Evolutionary conservation across 805 yeast species (phyloP).

Genomic region (Jamesozyma jinghongensis): DNA sequence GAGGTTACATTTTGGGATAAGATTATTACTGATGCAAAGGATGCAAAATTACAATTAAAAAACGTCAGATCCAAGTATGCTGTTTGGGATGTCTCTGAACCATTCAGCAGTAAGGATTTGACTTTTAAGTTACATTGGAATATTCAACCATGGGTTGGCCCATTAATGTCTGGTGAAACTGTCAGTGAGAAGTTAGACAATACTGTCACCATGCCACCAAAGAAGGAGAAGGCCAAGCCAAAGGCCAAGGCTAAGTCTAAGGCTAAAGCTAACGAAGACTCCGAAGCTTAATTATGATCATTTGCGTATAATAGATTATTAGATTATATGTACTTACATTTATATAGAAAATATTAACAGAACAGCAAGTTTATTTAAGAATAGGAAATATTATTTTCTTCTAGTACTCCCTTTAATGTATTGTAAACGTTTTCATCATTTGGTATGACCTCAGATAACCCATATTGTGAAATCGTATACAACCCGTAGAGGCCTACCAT

Average conservation of each 20-base stretch:
- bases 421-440: slow-evolving; percentile 37
- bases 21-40: slow-evolving; percentile 51
- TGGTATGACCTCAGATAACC: slow-evolving; percentile 50
- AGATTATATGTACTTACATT: neutral
- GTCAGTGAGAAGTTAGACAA: slow-evolving; percentile 14
- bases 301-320: too few relatives aligned
- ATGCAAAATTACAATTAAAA: slow-evolving; percentile 47
- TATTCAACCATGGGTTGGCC: slow-evolving; percentile 85
- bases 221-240: too few relatives aligned
- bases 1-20: slow-evolving; percentile 87
- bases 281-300: neutral
- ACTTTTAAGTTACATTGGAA: slow-evolving; percentile 74
- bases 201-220: neutral
- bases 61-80: slow-evolving; percentile 64
- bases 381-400: slow-evolving; percentile 17
- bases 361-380: neutral
- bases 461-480: slow-evolving; percentile 49
- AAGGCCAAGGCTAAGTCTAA: neutral
- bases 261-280: too few relatives aligned
- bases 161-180: slow-evolving; percentile 59
- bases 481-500: slow-evolving; percentile 53
- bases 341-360: neutral
- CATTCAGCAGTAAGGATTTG: slow-evolving; percentile 54
- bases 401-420: slow-evolving; percentile 32
- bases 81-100: slow-evolving; percentile 73